Evolutionary conservation across 352 stramenopile genomes (phyloP).

Genomic region (Globisporangium parvum): DNA sequence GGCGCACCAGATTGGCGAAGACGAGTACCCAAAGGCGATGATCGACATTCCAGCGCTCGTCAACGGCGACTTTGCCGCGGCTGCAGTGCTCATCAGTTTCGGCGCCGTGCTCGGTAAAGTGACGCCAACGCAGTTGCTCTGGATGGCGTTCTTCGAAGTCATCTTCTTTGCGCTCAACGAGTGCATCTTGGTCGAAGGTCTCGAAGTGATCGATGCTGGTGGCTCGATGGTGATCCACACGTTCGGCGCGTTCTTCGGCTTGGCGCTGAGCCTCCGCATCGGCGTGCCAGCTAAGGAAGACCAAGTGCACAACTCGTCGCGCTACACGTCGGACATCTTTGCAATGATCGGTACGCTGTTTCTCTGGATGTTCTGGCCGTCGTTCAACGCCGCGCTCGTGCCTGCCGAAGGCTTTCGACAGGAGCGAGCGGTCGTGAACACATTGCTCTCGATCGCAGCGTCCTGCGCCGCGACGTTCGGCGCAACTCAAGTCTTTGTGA

Average conservation of each 20-base stretch:
- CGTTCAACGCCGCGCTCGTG: slow-evolving; percentile 76
- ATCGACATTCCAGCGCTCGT: slow-evolving; percentile 62
- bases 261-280: slow-evolving; percentile 57
- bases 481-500: slow-evolving; percentile 32
- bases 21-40: slow-evolving; percentile 39
- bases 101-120: slow-evolving; percentile 68
- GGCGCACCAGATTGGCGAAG: slow-evolving; percentile 41
- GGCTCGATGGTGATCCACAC: slow-evolving; percentile 84
- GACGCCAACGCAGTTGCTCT: slow-evolving; percentile 70
- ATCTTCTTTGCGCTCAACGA: slow-evolving; percentile 81
- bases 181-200: slow-evolving; percentile 46
- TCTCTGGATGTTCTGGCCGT: slow-evolving; percentile 87
- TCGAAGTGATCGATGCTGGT: slow-evolving; percentile 67
- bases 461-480: slow-evolving; percentile 58
- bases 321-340: slow-evolving; percentile 69
- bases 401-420: slow-evolving; percentile 50
- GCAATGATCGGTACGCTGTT: slow-evolving; percentile 84
- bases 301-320: slow-evolving; percentile 52
- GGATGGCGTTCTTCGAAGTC: slow-evolving; percentile 72
- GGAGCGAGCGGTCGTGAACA: slow-evolving; percentile 70
- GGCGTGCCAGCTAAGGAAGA: slow-evolving; percentile 31
- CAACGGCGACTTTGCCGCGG: slow-evolving; percentile 77
- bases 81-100: slow-evolving; percentile 74
- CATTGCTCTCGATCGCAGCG: slow-evolving; percentile 60
- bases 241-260: slow-evolving; percentile 79